Percentiles rank a stretch among this genome's conserved stretches.
phyloP scores from a whole-genome alignment of 139 green algal species.

The Gonium pectorale region DNA sequence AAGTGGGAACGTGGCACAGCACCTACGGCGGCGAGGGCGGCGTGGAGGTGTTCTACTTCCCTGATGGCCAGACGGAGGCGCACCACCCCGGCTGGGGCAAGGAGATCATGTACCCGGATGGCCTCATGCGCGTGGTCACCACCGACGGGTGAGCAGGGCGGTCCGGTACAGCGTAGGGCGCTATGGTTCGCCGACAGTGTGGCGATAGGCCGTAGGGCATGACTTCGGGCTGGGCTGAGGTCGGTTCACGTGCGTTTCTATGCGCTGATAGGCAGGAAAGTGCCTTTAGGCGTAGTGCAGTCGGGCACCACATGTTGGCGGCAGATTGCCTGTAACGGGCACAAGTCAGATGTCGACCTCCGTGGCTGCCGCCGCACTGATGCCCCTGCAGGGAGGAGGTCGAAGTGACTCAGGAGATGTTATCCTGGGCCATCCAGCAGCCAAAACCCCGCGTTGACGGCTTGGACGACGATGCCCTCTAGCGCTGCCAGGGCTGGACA shows the following conservation, averaged over 20 bases:
- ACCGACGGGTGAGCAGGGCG: conserved; percentile 30
- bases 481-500: too few species aligned
- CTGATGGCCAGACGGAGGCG: conserved; percentile 80
- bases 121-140: conserved; percentile 44
- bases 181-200: not conserved
- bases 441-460: conserved; percentile 3
- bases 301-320: not conserved
- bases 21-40: conserved; percentile 69
- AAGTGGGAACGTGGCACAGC: conserved; percentile 73
- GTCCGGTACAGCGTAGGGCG: not conserved
- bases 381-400: conserved; percentile 24
- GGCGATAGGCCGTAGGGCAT: not conserved
- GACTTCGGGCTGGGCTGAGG: not conserved
- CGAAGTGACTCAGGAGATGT: conserved; percentile 28
- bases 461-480: conserved; percentile 18
- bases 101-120: conserved; percentile 83
- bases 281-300: not conserved
- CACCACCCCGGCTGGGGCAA: conserved; percentile 79
- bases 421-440: conserved; percentile 39
- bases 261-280: not conserved
- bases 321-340: not conserved
- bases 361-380: not conserved
- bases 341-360: not conserved
- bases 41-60: conserved; percentile 92
- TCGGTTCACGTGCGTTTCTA: not conserved